Conservation (phyloP, 2,329 filamentous ascomycete species). For the Trichophyton rubrum region DNA sequence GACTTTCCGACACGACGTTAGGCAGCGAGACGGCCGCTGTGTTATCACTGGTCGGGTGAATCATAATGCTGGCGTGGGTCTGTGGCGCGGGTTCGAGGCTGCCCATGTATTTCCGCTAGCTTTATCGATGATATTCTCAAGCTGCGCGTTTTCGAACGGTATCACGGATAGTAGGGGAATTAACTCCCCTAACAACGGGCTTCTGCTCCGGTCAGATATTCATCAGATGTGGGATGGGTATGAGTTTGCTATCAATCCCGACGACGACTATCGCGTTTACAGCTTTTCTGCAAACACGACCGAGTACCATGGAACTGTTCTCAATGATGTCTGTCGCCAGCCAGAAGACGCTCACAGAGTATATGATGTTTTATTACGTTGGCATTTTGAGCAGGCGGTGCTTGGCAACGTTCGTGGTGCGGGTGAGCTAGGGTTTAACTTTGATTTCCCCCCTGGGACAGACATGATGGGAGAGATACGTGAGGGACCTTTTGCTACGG, state of each 20-base stretch:
- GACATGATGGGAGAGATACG: slow-evolving; percentile 4
- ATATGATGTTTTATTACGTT: background rate
- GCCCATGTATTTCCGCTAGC: background rate
- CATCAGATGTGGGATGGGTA: background rate
- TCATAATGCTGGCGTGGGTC: background rate
- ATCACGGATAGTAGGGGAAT: background rate
- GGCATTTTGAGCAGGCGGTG: slow-evolving; percentile 16
- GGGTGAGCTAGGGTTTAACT: background rate
- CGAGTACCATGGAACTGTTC: background rate
- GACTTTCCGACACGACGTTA: too few species aligned
- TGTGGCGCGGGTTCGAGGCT: background rate
- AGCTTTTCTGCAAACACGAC: background rate
- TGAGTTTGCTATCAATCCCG: background rate
- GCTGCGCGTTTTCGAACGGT: too few species aligned
- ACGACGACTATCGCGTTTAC: background rate
- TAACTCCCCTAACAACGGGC: background rate
- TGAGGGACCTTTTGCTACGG: background rate
- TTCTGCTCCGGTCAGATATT: background rate
- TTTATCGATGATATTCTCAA: background rate
- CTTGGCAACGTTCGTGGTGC: background rate
- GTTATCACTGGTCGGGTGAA: background rate
- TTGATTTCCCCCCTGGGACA: slow-evolving; percentile 2
- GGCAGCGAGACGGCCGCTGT: too few species aligned
- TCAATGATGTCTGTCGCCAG: background rate
- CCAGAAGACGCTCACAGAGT: background rate